These are phyloP conservation scores for Phaeotremella skinneri DNA, from an alignment of 768 basidiomycete genomes.

Conservation along the genomic window DNA sequence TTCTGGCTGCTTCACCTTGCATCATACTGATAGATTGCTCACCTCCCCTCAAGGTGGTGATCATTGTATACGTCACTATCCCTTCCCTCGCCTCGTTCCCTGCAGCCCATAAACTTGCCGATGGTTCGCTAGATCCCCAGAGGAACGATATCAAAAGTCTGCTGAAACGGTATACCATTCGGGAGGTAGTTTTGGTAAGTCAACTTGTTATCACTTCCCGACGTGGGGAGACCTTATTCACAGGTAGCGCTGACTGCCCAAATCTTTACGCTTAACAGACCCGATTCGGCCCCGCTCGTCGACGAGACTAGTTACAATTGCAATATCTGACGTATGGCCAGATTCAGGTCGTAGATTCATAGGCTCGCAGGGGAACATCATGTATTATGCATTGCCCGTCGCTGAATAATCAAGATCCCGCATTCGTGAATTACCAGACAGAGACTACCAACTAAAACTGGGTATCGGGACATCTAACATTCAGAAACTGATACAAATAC, in stretches of 20 bases:
- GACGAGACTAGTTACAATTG: conserved; percentile 25
- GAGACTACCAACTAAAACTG: no score
- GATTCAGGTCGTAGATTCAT: not conserved
- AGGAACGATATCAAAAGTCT: conserved; percentile 61
- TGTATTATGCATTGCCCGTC: not conserved
- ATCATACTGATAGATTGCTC: conserved; percentile 9
- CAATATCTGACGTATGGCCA: conserved; percentile 1
- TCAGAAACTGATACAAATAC: not conserved
- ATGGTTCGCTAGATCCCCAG: conserved; percentile 24
- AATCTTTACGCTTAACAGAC: conserved; percentile 21
- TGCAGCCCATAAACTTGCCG: conserved; percentile 48
- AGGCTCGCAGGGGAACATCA: not conserved
- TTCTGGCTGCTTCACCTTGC: not conserved
- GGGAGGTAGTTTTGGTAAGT: conserved; percentile 62
- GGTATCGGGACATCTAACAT: not conserved
- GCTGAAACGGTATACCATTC: conserved; percentile 66
- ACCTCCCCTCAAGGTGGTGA: conserved; percentile 74
- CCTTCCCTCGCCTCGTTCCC: conserved; percentile 59
- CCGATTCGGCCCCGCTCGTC: conserved; percentile 38
- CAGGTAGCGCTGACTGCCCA: not conserved
- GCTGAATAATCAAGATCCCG: no score
- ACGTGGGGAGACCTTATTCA: not conserved
- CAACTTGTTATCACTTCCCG: not conserved
- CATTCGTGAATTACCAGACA: not conserved
- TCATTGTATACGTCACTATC: conserved; percentile 88